These are phyloP conservation scores for Sinapis alba DNA, from an alignment of 441 rosid genomes.

Conservation along the genomic window DNA sequence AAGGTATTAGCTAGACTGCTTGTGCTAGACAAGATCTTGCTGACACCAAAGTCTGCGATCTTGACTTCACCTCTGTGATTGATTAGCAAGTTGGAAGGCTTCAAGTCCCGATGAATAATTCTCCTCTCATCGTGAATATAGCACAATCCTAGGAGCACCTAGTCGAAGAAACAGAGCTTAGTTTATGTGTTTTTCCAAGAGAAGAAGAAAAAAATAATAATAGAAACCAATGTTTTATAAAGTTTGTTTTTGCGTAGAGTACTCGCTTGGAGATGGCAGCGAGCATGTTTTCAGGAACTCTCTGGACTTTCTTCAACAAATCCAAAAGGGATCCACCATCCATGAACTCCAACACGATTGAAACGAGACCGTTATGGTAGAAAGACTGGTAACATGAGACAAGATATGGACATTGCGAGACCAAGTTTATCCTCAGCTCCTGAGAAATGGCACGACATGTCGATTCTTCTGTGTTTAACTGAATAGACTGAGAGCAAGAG, in stretches of 20 bases:
- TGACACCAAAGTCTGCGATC: slow-evolving; percentile 95
- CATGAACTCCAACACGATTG: slow-evolving; percentile 93
- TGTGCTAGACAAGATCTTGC: slow-evolving; percentile 81
- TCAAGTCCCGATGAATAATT: slow-evolving; percentile 87
- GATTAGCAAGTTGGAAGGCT: slow-evolving; percentile 87
- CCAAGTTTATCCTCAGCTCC: slow-evolving; percentile 84
- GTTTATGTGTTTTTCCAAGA: slow-evolving; percentile 5
- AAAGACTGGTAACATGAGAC: slow-evolving; percentile 92
- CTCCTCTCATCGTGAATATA: slow-evolving; percentile 89
- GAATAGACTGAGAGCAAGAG: slow-evolving; percentile 58
- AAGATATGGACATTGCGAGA: slow-evolving; percentile 80
- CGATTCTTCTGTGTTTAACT: slow-evolving; percentile 78
- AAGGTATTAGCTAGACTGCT: slow-evolving; percentile 77
- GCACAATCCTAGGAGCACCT: slow-evolving; percentile 81
- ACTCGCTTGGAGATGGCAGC: slow-evolving; percentile 89
- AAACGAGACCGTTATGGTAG: slow-evolving; percentile 80
- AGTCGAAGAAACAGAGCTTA: slow-evolving; percentile 4
- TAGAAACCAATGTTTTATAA: background rate
- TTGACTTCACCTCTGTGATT: slow-evolving; percentile 96
- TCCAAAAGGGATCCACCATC: slow-evolving; percentile 95
- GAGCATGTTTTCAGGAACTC: slow-evolving; percentile 70
- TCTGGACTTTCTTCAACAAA: slow-evolving; percentile 66
- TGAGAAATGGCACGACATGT: slow-evolving; percentile 69
- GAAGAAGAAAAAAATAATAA: background rate
- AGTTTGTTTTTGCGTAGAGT: slow-evolving; percentile 27